These are phyloP conservation scores for Lipomyces spencermartinsiae DNA, from an alignment of 805 yeast genomes.

Conservation along the genomic window DNA sequence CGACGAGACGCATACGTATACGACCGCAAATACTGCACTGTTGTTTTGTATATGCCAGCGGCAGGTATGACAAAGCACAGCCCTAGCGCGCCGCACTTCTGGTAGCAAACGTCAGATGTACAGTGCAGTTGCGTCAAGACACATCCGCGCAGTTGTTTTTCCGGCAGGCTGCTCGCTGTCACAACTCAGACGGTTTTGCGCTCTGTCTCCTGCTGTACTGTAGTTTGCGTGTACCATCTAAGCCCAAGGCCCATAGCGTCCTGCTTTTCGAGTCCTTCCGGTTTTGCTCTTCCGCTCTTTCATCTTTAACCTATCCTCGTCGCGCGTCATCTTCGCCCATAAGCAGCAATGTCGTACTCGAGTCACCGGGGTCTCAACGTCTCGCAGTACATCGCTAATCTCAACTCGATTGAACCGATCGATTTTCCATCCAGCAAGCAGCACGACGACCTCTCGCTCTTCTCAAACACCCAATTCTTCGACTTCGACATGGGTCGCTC, in stretches of 20 bases:
- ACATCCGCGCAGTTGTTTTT: no score
- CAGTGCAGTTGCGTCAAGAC: no score
- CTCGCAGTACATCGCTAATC: constrained; percentile 45
- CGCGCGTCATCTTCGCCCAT: constrained; percentile 12
- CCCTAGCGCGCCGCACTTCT: no score
- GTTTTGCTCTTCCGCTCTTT: not conserved
- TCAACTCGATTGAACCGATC: constrained; percentile 45
- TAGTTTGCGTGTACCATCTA: not conserved
- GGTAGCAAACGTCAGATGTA: no score
- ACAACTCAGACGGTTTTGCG: no score
- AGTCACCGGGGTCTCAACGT: constrained; percentile 43
- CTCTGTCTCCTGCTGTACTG: no score
- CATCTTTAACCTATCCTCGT: not conserved
- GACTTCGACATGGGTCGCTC: constrained; percentile 54
- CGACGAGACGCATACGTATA: no score
- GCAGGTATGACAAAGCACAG: no score
- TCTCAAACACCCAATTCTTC: constrained; percentile 53
- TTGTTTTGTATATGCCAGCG: no score
- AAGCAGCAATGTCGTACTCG: constrained; percentile 33
- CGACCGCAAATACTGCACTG: no score
- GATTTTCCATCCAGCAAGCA: constrained; percentile 33
- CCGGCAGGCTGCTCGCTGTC: no score
- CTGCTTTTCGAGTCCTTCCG: not conserved
- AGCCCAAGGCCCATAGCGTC: constrained; percentile 3
- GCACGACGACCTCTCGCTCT: constrained; percentile 51